phyloP scores from a whole-genome alignment of 2,329 filamentous ascomycete species.

The Fusarium coicis region DNA sequence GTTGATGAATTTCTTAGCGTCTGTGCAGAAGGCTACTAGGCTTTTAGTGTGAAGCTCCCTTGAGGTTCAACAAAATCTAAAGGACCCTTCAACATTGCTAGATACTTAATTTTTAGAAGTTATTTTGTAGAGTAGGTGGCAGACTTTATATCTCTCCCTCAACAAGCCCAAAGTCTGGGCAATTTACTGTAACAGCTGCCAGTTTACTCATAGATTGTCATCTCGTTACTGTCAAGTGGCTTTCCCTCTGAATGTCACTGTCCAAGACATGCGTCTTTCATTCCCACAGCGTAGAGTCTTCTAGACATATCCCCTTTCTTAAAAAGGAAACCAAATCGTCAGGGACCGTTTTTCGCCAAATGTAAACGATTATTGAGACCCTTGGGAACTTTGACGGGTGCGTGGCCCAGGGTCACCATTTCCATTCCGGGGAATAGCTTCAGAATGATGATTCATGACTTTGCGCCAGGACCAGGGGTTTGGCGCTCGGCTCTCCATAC shows the following conservation, averaged over 20 bases:
- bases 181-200: not conserved
- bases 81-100: not conserved
- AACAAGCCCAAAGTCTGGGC: accelerated
- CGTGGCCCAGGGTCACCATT: not conserved
- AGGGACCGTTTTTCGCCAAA: not conserved
- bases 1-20: not conserved
- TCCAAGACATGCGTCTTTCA: not conserved
- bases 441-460: constrained; percentile 42
- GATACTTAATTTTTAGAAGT: not conserved
- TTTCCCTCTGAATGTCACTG: not conserved
- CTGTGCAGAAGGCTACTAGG: not conserved
- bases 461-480: constrained; percentile 1
- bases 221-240: not conserved
- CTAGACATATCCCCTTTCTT: not conserved
- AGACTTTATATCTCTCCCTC: not conserved
- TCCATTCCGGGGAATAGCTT: not conserved
- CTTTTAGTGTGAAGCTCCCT: not conserved
- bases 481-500: not conserved
- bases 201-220: not conserved
- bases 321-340: constrained; percentile 35
- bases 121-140: too few species aligned
- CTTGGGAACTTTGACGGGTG: not conserved
- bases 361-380: constrained; percentile 11
- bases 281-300: not conserved
- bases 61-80: not conserved